A percentile compares a stretch with the other conserved stretches of the same genome.
These are phyloP conservation scores for Fusarium sp. DNA, from an alignment of 2,329 filamentous ascomycete species.

Conservation along the genomic window DNA sequence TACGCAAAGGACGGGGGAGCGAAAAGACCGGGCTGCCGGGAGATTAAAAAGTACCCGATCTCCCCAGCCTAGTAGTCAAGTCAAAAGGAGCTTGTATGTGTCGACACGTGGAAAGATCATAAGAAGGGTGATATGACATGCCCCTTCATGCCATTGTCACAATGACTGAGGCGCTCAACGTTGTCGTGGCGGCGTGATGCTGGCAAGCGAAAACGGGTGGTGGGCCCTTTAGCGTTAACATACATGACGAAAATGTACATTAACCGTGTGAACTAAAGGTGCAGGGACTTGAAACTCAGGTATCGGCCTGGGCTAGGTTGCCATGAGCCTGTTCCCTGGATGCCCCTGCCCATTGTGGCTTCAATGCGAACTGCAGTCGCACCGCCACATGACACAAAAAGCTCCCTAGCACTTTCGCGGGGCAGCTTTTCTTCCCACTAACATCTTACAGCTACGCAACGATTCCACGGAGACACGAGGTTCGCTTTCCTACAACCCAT, in stretches of 20 bases:
- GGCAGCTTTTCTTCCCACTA: conserved; percentile 6
- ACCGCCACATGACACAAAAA: conserved; percentile 31
- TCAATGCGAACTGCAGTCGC: conserved; percentile 2
- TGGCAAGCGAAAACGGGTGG: conserved; percentile 34
- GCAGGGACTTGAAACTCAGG: not conserved
- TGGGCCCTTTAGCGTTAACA: conserved; percentile 29
- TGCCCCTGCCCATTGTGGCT: conserved; percentile 27
- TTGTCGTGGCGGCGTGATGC: conserved; percentile 36
- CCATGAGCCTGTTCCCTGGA: not conserved
- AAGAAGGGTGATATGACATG: conserved; percentile 11
- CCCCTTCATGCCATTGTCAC: conserved; percentile 22
- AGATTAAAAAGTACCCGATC: not conserved
- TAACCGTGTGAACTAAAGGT: not conserved
- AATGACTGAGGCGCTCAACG: conserved; percentile 28
- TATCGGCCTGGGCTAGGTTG: not conserved
- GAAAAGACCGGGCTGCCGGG: conserved; percentile 21
- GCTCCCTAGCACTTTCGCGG: conserved; percentile 7
- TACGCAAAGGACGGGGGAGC: conserved; percentile 16
- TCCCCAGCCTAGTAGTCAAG: not conserved
- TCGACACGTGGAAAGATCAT: conserved; percentile 23
- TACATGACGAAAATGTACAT: conserved; percentile 16
- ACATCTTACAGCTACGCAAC: not conserved
- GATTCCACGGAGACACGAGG: not conserved
- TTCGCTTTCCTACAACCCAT: not conserved
- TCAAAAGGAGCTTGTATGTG: conserved; percentile 2